Base-by-base conservation (phyloP, 2,329 filamentous ascomycete genomes). In the Sclerotiophoma versabilis region DNA sequence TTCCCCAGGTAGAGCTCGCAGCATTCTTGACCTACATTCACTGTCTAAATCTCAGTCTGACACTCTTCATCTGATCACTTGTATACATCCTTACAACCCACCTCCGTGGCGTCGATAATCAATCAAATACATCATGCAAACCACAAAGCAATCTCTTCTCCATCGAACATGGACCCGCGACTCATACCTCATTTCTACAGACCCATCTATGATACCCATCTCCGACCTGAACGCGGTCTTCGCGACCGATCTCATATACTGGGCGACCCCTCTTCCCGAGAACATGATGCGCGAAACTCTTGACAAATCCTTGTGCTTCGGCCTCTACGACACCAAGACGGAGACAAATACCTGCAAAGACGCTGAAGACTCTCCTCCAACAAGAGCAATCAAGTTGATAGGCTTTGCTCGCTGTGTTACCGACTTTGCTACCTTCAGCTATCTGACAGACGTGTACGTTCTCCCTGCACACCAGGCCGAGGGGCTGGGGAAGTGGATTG, bases 391-490 rank as follows among this genome's bases (percentile, higher is more conserved):
- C n/a, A 27, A 43, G 10, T 25, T 51, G 29, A 45, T 54, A 14
- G 57, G 57, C 5, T 51, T 59, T 23, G 49, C 49, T 20, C 53
- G 57, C 23, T 53, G 48, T 22, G 39, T 59, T 2, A 59, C 57
- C 41, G 57, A 59, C 30, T 54, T 47, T 14, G 42, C 23, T 7
- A 57, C 57, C 15, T 59, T 57, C 20, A 26, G 38, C 2, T 57
- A 51, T 17, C 29, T 60, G 8, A 60, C 54, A 14, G 54, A 60
- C 25, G 57, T 60, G n/a, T 60, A 49, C 25, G 19, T 60, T 8
- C 41, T 50, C 14, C 49, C 53, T 3, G 9, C 30, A 5, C 33
- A 37, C 23, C 54, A 57, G 15, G 54, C 54, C 8, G 41, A 41
- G 14, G 57, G 57, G 4, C 27, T 57, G 11, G 57, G 54, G n/a